Evolutionary conservation across 2,329 filamentous ascomycete genomes (phyloP), one percentile per base, ranked within the genome.

Genomic region (Rachicladosporium sp.): DNA sequence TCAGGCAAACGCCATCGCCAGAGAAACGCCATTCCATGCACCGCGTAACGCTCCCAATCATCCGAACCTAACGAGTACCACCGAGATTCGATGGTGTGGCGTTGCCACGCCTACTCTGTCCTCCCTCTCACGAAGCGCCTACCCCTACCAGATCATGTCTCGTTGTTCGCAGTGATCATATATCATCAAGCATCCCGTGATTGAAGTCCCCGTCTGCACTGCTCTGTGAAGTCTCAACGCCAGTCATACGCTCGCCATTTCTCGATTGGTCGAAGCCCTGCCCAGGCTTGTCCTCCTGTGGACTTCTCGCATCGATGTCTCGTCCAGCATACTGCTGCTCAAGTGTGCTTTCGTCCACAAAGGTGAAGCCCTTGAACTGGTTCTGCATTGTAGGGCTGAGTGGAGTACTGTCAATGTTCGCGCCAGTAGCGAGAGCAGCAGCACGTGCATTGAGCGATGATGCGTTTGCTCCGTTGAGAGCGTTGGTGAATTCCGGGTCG

Each of bases 311-410:
- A n/a, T 44, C 37, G 51, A 55, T 40, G 56, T 65, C 53, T n/a
- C 60, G 54, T 38, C 63, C 60, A 13, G 53, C 58, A 41, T 85
- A 87, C 49, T 91, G 80, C 46, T 89, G 85, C 38, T 96, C 88
- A 41, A 98, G 79, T 2, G 85, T 84, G 55, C 85, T 95, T 65
- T 96, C 89, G 53, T 96, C 91, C n/a, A 96, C 91, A 60, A 93
- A 98, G 0, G 91, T 98, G 63, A 98, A 98, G 29, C 91, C 91
- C 55, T 91, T 85, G 69, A 98, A 98, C 57, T 96, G 95, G 46
- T 89, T 91, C 64, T 98, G 91, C 64, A 95, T 88, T 2, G 86
- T 93, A 1, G 91, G 91, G 10, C 87, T 94, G 15, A 98, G 69
- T 0, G 91, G 91, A 0, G 91, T 98, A 10, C 85, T 93, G 6